A percentile compares a stretch with the other conserved stretches of the same genome.
phyloP scores from a whole-genome alignment of 306 rosid genomes.

The Fragaria vesca region DNA sequence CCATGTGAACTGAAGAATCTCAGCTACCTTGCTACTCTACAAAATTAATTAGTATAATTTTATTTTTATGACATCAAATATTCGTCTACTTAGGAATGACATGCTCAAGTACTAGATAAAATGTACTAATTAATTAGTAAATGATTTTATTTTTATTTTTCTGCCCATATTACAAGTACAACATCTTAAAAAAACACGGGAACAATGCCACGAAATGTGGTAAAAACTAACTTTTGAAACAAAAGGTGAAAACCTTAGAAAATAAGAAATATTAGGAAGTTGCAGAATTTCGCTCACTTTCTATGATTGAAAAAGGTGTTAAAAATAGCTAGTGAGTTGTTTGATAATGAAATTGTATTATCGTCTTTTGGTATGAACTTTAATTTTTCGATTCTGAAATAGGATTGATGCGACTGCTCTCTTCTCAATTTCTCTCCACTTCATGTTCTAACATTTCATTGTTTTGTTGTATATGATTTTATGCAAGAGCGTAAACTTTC shows the following conservation, averaged over 20 bases:
- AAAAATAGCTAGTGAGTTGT: neutral
- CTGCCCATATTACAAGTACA: no score
- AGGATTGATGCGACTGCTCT: no score
- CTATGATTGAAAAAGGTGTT: neutral
- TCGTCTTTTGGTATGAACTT: neutral
- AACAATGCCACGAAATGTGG: neutral
- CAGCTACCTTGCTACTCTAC: no score
- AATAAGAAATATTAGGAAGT: neutral
- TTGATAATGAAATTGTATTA: neutral
- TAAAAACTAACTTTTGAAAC: neutral
- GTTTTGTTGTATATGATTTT: neutral
- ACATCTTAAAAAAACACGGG: neutral
- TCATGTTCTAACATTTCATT: neutral
- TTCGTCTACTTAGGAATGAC: no score
- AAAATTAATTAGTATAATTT: no score
- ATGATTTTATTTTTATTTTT: no score
- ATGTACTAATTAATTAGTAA: no score
- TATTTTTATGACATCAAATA: no score
- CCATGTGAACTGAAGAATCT: no score
- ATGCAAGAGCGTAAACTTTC: neutral
- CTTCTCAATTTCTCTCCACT: no score
- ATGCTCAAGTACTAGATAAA: no score
- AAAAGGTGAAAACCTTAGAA: neutral
- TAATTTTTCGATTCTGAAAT: no score
- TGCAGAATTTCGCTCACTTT: neutral